Conservation (phyloP, 129 eudicot species). For the Saposhnikovia divaricata region DNA sequence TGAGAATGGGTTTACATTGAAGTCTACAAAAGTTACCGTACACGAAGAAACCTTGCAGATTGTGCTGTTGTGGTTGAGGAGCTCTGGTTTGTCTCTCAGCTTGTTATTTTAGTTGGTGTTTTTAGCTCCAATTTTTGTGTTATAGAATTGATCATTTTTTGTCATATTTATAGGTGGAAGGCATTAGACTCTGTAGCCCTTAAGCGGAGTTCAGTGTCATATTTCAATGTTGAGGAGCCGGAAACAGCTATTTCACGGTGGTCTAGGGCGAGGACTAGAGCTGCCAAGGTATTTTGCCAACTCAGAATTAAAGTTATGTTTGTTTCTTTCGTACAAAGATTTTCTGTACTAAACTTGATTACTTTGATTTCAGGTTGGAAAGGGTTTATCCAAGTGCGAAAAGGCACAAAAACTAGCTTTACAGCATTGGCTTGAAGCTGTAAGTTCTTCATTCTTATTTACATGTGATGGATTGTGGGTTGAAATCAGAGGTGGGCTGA, state of each 20-base stretch:
- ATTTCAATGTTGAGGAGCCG: conserved; percentile 41
- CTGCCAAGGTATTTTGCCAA: conserved; percentile 16
- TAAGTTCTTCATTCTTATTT: conserved; percentile 5
- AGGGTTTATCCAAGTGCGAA: conserved; percentile 25
- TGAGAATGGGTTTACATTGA: no score
- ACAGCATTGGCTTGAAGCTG: conserved; percentile 37
- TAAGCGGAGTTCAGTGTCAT: conserved; percentile 44
- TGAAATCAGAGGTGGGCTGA: no score
- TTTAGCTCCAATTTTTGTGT: background rate
- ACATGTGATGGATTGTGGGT: no score
- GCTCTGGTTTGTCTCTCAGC: conserved; percentile 19
- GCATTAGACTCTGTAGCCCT: conserved; percentile 54
- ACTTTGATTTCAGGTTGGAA: conserved; percentile 23
- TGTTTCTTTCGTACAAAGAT: background rate
- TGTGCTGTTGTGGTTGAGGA: conserved; percentile 33
- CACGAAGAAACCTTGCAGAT: conserved; percentile 33
- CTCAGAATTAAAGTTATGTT: background rate
- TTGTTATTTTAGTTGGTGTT: background rate
- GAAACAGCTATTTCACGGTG: conserved; percentile 56
- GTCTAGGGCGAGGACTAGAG: conserved; percentile 43
- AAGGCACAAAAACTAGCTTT: conserved; percentile 28
- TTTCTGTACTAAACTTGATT: background rate
- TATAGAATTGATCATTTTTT: background rate
- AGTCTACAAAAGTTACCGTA: conserved; percentile 29
- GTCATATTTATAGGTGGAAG: conserved; percentile 39